Evolutionary conservation across 495 filamentous ascomycete species (phyloP), one percentile per base, ranked within the genome.

Genomic region (Hypoxylon fragiforme): DNA sequence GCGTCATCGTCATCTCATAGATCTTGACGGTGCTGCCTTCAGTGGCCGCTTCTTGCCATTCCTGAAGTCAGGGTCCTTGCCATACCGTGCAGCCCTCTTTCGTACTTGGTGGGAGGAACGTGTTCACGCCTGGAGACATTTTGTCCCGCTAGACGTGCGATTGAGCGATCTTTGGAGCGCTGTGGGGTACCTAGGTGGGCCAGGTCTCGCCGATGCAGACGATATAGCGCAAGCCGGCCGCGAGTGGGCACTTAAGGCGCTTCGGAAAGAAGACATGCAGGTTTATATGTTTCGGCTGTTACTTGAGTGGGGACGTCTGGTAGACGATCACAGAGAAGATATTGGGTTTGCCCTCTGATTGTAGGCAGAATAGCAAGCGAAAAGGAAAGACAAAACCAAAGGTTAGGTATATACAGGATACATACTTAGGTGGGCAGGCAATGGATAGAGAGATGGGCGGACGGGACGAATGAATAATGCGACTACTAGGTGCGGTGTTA

Each of bases 231-330:
- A 85, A 38, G 69, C 81, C 32, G 88, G 88, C 0, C 70, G 74
- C 31, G 68, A 76, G 44, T 91, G 88, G 87, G 81, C 83, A 2
- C 68, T 66, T 0, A 76, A 73, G 49, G 85, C 84, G 8, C 58
- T 92, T 18, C 76, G 88, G 60, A 85, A 81, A 55, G 87, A 90
- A 70, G 90, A 95, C 66, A 89, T 88, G 85, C 83, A 90, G 68
- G 79, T 92, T 15, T 95, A 92, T 62, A 81, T 92, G 68, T 92
- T 91, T 66, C 69, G 90, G 32, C 65, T 95, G 39, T 60, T 92
- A 47, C 68, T 92, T 21, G 90, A 92, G 68, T 92, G 85, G 85
- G 86, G 78, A 1, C 71, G 86, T 21, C 50, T 89, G 12, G 74
- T 84, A 5, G 79, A 87, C 70, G 85, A 88, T 53, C 62, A 66